Conservation (phyloP, 2,329 filamentous ascomycete species). For the Fonsecaea monophora region DNA sequence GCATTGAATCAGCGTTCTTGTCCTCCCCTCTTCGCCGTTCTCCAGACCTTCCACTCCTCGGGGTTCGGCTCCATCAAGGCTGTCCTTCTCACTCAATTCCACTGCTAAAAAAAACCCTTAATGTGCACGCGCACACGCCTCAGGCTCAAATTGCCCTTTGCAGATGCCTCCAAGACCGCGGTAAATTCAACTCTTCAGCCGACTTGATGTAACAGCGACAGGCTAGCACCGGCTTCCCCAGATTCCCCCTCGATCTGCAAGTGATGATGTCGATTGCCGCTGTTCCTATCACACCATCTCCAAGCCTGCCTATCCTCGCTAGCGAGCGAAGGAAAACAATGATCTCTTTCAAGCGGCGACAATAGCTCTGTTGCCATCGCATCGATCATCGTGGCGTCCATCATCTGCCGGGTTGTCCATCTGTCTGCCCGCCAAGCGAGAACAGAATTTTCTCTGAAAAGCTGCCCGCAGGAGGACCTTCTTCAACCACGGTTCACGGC, state of each 20-base stretch:
- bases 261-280: neutral
- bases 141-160: neutral
- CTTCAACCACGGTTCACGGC: neutral
- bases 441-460: neutral
- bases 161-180: neutral
- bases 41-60: neutral
- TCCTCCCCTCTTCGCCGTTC: neutral
- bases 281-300: neutral
- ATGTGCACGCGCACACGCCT: neutral
- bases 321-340: neutral
- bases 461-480: neutral
- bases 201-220: neutral
- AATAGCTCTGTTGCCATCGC: neutral
- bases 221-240: neutral
- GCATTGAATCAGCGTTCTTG: constrained; percentile 9
- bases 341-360: neutral
- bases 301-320: neutral
- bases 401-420: neutral
- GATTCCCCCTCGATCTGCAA: neutral
- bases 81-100: neutral
- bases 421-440: neutral
- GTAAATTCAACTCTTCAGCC: neutral
- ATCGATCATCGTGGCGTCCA: neutral
- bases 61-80: neutral
- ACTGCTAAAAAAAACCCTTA: neutral